Conservation (phyloP, 1,284 basidiomycete genomes). For the Thecaphora thlaspeos region DNA sequence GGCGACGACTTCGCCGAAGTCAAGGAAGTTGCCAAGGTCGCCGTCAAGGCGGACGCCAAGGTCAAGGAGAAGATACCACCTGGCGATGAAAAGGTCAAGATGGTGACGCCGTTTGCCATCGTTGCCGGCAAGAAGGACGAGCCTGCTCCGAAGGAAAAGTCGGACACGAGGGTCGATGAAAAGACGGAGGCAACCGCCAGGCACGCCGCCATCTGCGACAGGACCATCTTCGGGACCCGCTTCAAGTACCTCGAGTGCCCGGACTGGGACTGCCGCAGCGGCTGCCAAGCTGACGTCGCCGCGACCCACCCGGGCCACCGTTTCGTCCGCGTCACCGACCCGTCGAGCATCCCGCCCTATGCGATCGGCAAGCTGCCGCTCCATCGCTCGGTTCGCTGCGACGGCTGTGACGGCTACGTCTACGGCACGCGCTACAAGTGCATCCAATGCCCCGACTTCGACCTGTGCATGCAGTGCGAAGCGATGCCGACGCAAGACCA, state of each 20-base stretch:
- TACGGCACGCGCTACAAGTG: constrained; percentile 33
- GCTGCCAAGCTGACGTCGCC: constrained; percentile 4
- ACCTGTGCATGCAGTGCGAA: constrained; percentile 29
- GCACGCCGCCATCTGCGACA: constrained; percentile 12
- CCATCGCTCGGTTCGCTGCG: constrained; percentile 19
- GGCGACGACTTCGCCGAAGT: neutral
- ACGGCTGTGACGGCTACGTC: constrained; percentile 12
- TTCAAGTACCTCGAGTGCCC: constrained; percentile 24
- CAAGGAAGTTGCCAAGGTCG: neutral
- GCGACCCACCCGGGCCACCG: constrained; percentile 24
- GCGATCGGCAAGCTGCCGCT: constrained; percentile 1
- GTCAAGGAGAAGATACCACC: no score
- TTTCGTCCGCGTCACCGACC: constrained; percentile 7
- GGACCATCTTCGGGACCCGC: constrained; percentile 4
- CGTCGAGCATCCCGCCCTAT: constrained; percentile 4
- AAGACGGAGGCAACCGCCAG: neutral
- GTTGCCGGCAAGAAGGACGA: no score
- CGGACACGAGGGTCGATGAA: no score
- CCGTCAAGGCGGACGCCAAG: no score
- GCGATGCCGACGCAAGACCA: constrained; percentile 14
- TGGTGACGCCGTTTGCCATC: no score
- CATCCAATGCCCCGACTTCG: constrained; percentile 19
- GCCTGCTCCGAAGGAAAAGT: no score
- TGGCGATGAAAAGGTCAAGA: no score
- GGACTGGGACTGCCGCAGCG: constrained; percentile 29